These are phyloP conservation scores for Suillus placidus DNA, from an alignment of 768 basidiomycete species.

Conservation along the genomic window DNA sequence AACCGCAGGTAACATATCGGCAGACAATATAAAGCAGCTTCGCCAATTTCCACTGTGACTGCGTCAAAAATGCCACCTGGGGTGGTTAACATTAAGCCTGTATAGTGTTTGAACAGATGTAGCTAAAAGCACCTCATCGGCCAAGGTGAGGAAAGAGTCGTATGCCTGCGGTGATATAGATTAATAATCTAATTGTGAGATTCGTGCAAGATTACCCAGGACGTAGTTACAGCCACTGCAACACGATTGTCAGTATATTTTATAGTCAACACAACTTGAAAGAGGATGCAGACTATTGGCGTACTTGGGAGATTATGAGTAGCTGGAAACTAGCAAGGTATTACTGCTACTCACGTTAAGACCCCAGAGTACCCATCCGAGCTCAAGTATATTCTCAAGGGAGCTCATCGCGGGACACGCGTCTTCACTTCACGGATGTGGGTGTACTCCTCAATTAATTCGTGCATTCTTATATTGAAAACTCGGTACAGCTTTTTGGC, in stretches of 20 bases:
- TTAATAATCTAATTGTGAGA: background rate
- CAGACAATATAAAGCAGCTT: constrained; percentile 15
- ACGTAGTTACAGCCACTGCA: constrained; percentile 3
- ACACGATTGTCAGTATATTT: background rate
- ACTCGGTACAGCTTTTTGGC: background rate
- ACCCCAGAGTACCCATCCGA: background rate
- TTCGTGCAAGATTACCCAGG: background rate
- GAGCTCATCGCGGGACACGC: background rate
- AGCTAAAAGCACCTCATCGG: constrained; percentile 2
- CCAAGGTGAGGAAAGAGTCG: constrained; percentile 4
- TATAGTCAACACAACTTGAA: background rate
- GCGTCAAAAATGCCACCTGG: constrained; percentile 1
- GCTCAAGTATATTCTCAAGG: background rate
- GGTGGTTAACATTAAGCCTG: background rate
- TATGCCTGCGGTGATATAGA: constrained; percentile 2
- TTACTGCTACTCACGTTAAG: constrained; percentile 1
- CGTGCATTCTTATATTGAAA: background rate
- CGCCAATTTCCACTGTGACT: constrained; percentile 3
- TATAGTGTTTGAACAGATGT: background rate
- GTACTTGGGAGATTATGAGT: background rate
- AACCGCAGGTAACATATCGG: constrained; percentile 7
- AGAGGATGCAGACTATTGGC: background rate
- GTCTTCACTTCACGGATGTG: background rate
- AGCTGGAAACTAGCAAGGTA: background rate
- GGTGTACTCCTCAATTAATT: background rate